phyloP scores from a whole-genome alignment of 1,139 yeast genomes.

The Suhomyces ambrosiae region DNA sequence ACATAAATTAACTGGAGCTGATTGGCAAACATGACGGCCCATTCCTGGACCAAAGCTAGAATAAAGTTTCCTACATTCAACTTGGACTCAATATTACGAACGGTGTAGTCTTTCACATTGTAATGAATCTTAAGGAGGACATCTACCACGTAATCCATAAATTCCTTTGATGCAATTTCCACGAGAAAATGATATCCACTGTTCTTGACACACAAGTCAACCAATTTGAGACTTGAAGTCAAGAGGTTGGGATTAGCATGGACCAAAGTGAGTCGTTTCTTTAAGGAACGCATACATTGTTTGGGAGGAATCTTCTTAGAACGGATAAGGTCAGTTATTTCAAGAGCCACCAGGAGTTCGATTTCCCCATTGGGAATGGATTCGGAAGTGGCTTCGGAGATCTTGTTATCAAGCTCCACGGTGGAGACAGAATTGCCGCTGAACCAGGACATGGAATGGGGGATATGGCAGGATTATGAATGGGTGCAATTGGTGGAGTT shows the following conservation, averaged over 20 bases:
- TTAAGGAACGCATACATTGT: slow-evolving; percentile 81
- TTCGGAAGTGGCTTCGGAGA: slow-evolving; percentile 83
- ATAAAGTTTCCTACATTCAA: slow-evolving; percentile 60
- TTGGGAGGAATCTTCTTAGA: slow-evolving; percentile 81
- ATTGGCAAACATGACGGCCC: slow-evolving; percentile 74
- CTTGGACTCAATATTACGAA: slow-evolving; percentile 45
- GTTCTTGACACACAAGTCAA: slow-evolving; percentile 88
- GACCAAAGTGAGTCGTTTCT: slow-evolving; percentile 66
- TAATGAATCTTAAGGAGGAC: slow-evolving; percentile 42
- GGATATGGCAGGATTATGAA: not conserved
- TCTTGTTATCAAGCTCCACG: slow-evolving; percentile 61
- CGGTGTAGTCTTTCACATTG: slow-evolving; percentile 33
- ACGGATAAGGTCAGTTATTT: slow-evolving; percentile 84
- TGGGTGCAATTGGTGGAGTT: not conserved
- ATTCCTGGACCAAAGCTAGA: slow-evolving; percentile 67
- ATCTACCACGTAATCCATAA: slow-evolving; percentile 70
- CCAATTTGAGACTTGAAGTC: slow-evolving; percentile 69
- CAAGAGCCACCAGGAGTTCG: slow-evolving; percentile 78
- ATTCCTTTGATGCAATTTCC: slow-evolving; percentile 83
- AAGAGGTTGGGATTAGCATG: slow-evolving; percentile 75
- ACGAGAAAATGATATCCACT: slow-evolving; percentile 84
- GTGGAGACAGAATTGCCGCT: slow-evolving; percentile 44
- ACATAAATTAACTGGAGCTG: slow-evolving; percentile 71
- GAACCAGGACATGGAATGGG: slow-evolving; percentile 68
- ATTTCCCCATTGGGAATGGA: slow-evolving; percentile 89